Evolutionary conservation across 257 asterid species (phyloP), one percentile per base, ranked within the genome.

Genomic region (Primulina huaijiensis): DNA sequence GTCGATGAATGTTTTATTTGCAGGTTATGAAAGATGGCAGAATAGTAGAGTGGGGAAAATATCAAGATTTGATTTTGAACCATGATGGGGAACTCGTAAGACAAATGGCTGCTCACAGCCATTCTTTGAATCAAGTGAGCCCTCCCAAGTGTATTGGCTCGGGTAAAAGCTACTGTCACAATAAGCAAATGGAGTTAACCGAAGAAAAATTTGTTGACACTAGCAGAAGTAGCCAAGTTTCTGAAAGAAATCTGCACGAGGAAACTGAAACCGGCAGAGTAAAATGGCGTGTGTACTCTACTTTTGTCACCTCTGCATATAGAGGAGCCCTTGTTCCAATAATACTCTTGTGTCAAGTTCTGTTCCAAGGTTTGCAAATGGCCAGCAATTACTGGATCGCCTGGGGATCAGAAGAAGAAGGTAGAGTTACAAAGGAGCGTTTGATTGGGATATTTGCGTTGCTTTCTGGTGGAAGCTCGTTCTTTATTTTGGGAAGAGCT

Each of bases 381-480:
- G 90, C 82, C 8, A 90, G 97, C 85, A 89, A 89, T 67, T 90
- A 90, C 62, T 90, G 97, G 97, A 83, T 90, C 11, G 90, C 97
- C 12, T 90, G 97, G 97, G 97, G 87, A 65, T 81, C 96, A 1
- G 89, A 78, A 60, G 81, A 74, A 72, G 80, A 79, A 59, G 82
- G 78, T 7, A 65, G 76, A 34, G 90, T 85, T 50, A 80, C 79
- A 0, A 84, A 76, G 61, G 57, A 69, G 71, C 38, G 71, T 38
- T 74, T 89, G 80, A 87, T 90, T 8, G 81, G 70, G 33, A 80
- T 90, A 17, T 90, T 90, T 72, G 87, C 84, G 58, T 65, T 87
- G 73, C 82, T 90, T 60, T 90, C 96, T 31, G 85, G 96, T 46
- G 97, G 85, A 75, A 89, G 97, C 79, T 85, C 95, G 2, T 56